phyloP scores from a whole-genome alignment of 2,329 filamentous ascomycete genomes.

The Colletotrichum sp. region DNA sequence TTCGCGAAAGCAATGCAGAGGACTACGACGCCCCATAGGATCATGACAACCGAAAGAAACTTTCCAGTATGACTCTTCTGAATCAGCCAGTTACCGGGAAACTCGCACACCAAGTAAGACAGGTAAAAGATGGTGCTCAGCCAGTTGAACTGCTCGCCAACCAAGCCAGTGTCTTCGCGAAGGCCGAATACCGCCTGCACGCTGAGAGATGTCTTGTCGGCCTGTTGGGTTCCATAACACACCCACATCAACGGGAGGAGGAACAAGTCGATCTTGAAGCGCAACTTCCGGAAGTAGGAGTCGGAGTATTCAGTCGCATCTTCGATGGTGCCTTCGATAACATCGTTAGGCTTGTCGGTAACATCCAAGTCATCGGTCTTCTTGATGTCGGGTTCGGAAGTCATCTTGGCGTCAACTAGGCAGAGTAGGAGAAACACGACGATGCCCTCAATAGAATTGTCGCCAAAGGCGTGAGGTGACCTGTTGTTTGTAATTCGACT shows the following conservation, averaged over 20 bases:
- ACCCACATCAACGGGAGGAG: constrained; percentile 35
- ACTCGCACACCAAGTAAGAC: constrained; percentile 31
- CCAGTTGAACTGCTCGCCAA: constrained; percentile 35
- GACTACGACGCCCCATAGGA: constrained; percentile 34
- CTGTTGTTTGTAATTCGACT: background rate
- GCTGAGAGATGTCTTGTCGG: constrained; percentile 34
- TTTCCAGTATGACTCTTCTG: constrained; percentile 31
- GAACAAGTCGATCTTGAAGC: constrained; percentile 33
- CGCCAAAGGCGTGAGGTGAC: background rate
- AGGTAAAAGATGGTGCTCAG: constrained; percentile 34
- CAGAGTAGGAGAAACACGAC: background rate
- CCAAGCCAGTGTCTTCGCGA: constrained; percentile 30
- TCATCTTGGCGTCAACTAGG: background rate
- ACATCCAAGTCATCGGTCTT: background rate
- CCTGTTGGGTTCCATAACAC: constrained; percentile 32
- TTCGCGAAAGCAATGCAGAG: constrained; percentile 31
- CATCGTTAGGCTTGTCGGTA: background rate
- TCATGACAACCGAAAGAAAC: constrained; percentile 38
- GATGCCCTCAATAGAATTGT: background rate
- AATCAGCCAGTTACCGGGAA: constrained; percentile 27
- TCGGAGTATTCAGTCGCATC: constrained; percentile 25
- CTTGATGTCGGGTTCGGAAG: background rate
- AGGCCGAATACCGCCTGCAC: constrained; percentile 34
- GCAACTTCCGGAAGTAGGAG: constrained; percentile 29
- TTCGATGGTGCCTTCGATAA: constrained; percentile 6